Evolutionary conservation across 352 stramenopile genomes (phyloP).

Genomic region (Globisporangium emineosum): DNA sequence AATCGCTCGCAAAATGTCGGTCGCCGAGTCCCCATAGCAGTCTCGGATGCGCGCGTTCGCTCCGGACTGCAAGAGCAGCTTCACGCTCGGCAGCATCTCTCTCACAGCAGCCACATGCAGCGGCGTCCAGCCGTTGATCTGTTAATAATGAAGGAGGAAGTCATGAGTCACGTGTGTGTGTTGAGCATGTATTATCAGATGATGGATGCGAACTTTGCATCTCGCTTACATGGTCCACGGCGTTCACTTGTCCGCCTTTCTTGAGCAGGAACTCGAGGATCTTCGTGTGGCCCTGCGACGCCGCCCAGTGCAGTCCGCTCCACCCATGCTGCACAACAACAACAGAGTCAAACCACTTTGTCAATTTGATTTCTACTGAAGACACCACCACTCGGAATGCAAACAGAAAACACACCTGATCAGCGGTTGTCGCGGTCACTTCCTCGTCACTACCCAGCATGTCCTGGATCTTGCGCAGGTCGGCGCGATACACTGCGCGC

Average conservation of each 20-base stretch:
- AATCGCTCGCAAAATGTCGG: constrained; percentile 33
- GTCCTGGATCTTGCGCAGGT: constrained; percentile 48
- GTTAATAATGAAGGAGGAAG: no score
- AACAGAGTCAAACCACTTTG: not conserved
- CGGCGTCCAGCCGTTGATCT: constrained; percentile 66
- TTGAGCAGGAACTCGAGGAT: constrained; percentile 49
- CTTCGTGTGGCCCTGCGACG: constrained; percentile 56
- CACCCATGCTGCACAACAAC: constrained; percentile 56
- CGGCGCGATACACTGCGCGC: constrained; percentile 54
- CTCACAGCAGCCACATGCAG: constrained; percentile 68
- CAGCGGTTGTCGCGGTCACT: constrained; percentile 44
- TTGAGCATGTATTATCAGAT: not conserved
- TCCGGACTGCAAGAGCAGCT: constrained; percentile 43
- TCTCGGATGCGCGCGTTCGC: constrained; percentile 39
- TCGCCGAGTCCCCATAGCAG: constrained; percentile 48
- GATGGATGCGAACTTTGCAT: not conserved
- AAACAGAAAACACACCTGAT: constrained; percentile 43
- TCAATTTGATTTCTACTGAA: not conserved
- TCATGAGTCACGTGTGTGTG: not conserved
- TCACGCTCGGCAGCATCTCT: constrained; percentile 36
- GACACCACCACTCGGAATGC: not conserved
- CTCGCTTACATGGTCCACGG: constrained; percentile 48
- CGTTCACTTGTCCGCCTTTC: constrained; percentile 40
- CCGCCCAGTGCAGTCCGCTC: constrained; percentile 76
- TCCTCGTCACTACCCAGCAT: constrained; percentile 41